Evolutionary conservation across 169 alveolate species (phyloP).

Genomic region (Theileria luwenshuni): DNA sequence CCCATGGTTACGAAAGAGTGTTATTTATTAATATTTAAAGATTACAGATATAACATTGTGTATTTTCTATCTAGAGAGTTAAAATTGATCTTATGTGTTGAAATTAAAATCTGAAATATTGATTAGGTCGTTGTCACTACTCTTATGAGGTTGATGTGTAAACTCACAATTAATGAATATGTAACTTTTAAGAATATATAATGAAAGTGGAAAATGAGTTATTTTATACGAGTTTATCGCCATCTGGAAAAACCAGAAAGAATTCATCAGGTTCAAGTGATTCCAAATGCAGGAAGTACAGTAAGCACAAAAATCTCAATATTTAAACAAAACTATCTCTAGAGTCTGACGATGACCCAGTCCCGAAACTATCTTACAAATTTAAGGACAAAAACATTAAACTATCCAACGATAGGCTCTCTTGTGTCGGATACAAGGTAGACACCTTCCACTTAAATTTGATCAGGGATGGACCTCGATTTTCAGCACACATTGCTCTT

Average conservation of each 20-base stretch:
- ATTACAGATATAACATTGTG: background rate
- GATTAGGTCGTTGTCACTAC: too few relatives aligned
- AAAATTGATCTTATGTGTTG: background rate
- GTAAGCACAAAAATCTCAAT: background rate
- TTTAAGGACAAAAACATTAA: conserved; percentile 48
- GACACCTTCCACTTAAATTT: background rate
- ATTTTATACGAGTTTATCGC: background rate
- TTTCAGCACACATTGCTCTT: conserved; percentile 47
- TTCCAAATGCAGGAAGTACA: background rate
- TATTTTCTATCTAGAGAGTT: background rate
- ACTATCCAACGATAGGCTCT: conserved; percentile 26
- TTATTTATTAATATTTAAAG: background rate
- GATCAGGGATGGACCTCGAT: conserved; percentile 60
- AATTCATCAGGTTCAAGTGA: background rate
- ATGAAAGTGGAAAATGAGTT: conserved; percentile 9
- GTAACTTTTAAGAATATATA: background rate
- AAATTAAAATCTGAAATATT: background rate
- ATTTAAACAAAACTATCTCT: background rate
- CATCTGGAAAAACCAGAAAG: background rate
- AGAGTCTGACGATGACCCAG: conserved; percentile 31
- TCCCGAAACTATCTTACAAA: conserved; percentile 30
- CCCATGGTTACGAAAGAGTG: conserved; percentile 22
- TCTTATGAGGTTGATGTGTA: background rate
- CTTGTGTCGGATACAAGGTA: conserved; percentile 59
- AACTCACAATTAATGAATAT: background rate